Evolutionary conservation across 345 rosid species (phyloP), one percentile per base, ranked within the genome.

Genomic region (Salix brachista): DNA sequence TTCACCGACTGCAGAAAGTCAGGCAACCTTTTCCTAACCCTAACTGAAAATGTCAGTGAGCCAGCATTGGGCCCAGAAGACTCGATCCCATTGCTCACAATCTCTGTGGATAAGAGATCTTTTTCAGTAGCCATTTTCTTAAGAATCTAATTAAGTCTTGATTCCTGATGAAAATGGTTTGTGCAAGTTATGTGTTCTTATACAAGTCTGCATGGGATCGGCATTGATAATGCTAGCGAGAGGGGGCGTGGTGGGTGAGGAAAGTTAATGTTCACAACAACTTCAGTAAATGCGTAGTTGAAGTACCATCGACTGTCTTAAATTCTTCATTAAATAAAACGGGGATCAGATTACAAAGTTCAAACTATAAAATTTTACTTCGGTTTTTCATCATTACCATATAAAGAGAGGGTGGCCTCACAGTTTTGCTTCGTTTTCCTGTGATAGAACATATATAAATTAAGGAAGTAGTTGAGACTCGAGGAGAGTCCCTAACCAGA

Each of bases 1-100:
- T 96, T 96, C 21, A 96, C 98, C 0, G 99, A 96, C 64, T 96
- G 98, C 21, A 96, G 94, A 71, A 96, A 96, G 76, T 96, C 98
- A 0, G 99, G 99, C 14, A 96, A 80, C 76, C 97, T 89, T 73
- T 96, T 84, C 65, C 98, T 79, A n/a, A 96, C 99, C 78, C 98
- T 75, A 2, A 96, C 98, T 9, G 99, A 93, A 87, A 96, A 96
- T 4, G 94, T 91, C 1, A 84, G 80, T 61, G 97, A 91, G 1
- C 99, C 98, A 1, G 96, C 97, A 62, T 93, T 91, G 1, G 97
- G 97, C 12, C 98, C 97, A 0, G 97, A 86, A 5, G 97, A 90
- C 82, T 93, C 90, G 34, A 91, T 84, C 83, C 99, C 97, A 58
- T 93, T 92, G 91, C 91, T 90, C 23, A 96, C 94, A 36, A 96